Base-by-base conservation (phyloP, 257 asterid species). In the Salvia hispanica region DNA sequence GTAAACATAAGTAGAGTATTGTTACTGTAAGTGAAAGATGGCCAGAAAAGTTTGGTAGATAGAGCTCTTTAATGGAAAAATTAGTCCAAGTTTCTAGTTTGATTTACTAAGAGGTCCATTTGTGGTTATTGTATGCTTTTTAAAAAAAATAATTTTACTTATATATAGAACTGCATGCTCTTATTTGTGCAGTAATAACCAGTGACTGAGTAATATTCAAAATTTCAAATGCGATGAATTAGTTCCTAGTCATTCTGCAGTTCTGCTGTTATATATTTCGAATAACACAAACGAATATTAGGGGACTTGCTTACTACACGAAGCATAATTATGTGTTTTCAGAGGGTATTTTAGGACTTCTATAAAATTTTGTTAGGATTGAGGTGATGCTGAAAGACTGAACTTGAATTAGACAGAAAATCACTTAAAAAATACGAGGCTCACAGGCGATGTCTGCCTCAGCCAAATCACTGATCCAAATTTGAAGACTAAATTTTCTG, bases 151-250 rank as follows among this genome's bases (percentile, higher is more conserved):
- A 14, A 56, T 12, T 59, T 31, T 39, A 59, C 13, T 59, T 14
- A 39, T 58, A 64, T 9, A 39, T 55, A 21, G 65, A 34, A 45
- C 45, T 58, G 39, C 54, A 37, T 47, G 56, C 10, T 46, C 47
- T 48, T 56, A 28, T 57, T 44, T 45, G 57, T 48, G 72, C 52
- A 11, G 62, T 58, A 18, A 43, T 46, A 58, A 57, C 55, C 72
- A 65, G 31, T 25, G 31, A 25, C 31, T 25, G 31, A 25, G 31
- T 25, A 2, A 25, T 25, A 25, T 25, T 25, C 31, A 25, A 25
- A 25, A 25, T 25, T 25, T 25, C 0, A 25, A 25, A 25, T 25
- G 31, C 3, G 31, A 25, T 25, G 31, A 25, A 25, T 25, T 25
- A 25, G 31, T 25, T 25, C 31, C 31, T 25, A 44, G 31, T 14